These are phyloP conservation scores for Yarrowia keelungensis DNA, from an alignment of 805 yeast genomes.

Conservation along the genomic window DNA sequence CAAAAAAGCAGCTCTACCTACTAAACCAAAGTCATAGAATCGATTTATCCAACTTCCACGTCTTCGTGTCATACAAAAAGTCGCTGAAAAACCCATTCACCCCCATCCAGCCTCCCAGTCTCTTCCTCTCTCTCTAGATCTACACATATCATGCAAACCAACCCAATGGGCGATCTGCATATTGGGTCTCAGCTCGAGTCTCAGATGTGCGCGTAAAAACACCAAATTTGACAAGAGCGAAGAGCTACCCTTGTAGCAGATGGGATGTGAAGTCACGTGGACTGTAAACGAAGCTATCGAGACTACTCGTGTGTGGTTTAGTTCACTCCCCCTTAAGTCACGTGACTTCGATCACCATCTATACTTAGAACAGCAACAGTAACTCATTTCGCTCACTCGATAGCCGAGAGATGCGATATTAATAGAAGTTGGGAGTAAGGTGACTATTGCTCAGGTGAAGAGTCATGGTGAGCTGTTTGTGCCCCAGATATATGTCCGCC, in stretches of 20 bases:
- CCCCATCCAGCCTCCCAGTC: background rate
- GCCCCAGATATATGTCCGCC: no score
- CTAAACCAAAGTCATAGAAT: background rate
- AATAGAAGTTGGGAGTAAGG: background rate
- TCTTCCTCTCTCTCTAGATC: background rate
- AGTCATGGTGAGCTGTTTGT: no score
- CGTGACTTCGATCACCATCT: background rate
- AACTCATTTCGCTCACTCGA: background rate
- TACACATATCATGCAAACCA: background rate
- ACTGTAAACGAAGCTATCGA: no score
- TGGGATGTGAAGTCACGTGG: no score
- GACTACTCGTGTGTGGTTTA: no score
- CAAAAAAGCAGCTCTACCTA: background rate
- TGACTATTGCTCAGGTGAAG: no score
- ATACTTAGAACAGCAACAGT: background rate
- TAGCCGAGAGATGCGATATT: background rate
- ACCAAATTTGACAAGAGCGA: background rate
- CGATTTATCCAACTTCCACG: background rate
- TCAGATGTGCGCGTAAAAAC: slow-evolving; percentile 9
- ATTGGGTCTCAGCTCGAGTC: background rate
- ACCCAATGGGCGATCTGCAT: background rate
- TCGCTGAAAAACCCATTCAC: background rate
- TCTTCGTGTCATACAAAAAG: background rate
- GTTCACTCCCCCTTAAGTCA: background rate
- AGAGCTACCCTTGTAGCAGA: no score